Percentiles rank a stretch among this genome's conserved stretches.
Conservation (phyloP, 371 early-diverging fungal genomes). For the Phascolomyces articulosus region DNA sequence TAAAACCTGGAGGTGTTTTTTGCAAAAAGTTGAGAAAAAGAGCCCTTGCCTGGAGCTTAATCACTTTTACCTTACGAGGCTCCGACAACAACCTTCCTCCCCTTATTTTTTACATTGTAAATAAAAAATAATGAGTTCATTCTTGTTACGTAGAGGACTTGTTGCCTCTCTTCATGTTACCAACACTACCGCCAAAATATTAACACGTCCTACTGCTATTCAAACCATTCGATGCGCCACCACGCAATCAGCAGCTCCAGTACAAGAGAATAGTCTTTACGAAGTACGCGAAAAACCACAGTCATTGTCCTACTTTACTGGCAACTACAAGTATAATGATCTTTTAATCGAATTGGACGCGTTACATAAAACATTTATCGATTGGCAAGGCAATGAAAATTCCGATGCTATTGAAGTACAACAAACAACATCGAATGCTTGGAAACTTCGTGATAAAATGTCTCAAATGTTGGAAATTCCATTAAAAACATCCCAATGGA, state of each 20-base stretch:
- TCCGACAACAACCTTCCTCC: neutral
- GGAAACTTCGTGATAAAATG: conserved; percentile 64
- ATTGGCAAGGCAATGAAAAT: conserved; percentile 22
- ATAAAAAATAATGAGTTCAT: conserved; percentile 4
- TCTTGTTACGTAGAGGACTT: neutral
- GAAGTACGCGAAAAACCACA: conserved; percentile 60
- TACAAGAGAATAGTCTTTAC: conserved; percentile 28
- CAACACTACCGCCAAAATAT: neutral
- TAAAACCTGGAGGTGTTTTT: neutral
- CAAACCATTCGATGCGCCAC: neutral
- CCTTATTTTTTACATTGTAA: neutral
- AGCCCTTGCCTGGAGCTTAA: too few relatives aligned
- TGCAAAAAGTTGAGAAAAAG: neutral
- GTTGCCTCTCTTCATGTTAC: neutral
- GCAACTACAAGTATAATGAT: conserved; percentile 81
- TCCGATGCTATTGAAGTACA: conserved; percentile 19
- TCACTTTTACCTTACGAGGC: too few relatives aligned
- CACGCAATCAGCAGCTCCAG: neutral
- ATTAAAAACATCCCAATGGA: conserved; percentile 71
- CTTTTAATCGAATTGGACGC: conserved; percentile 73
- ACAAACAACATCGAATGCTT: conserved; percentile 34
- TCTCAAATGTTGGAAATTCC: conserved; percentile 54
- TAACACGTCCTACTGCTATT: neutral
- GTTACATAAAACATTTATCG: conserved; percentile 54
- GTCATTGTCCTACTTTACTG: conserved; percentile 88